Evolutionary conservation across 371 early-diverging fungal genomes (phyloP).

Genomic region (Capillidium heterosporum): DNA sequence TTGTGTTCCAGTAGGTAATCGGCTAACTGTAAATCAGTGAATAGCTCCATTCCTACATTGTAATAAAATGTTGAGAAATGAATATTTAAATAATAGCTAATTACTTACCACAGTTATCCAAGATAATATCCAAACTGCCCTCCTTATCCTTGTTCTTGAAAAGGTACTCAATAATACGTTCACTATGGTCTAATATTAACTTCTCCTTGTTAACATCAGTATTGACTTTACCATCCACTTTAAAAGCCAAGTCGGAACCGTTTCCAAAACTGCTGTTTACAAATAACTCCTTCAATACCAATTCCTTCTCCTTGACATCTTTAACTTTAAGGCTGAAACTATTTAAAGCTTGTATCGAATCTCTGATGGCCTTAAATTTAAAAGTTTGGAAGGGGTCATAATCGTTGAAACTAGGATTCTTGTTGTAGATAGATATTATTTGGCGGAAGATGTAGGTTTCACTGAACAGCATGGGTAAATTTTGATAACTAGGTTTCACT

Average conservation of each 20-base stretch:
- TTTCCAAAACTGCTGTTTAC: background rate
- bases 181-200: background rate
- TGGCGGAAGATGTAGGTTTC: background rate
- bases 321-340: too few species aligned
- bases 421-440: background rate
- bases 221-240: background rate
- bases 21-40: constrained; percentile 72
- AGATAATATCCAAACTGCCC: constrained; percentile 44
- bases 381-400: background rate
- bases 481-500: background rate
- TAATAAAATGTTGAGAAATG: background rate
- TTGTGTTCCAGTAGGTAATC: constrained; percentile 62
- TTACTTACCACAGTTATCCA: constrained; percentile 64
- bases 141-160: background rate
- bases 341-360: too few species aligned
- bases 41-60: constrained; percentile 65
- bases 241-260: background rate
- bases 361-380: background rate
- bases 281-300: too few species aligned
- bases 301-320: too few species aligned
- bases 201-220: too few species aligned
- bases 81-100: background rate
- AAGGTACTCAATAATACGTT: background rate
- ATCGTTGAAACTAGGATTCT: background rate
- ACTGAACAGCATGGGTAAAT: background rate